Evolutionary conservation across 805 yeast genomes (phyloP).

Genomic region (Kregervanrija fluxuum): DNA sequence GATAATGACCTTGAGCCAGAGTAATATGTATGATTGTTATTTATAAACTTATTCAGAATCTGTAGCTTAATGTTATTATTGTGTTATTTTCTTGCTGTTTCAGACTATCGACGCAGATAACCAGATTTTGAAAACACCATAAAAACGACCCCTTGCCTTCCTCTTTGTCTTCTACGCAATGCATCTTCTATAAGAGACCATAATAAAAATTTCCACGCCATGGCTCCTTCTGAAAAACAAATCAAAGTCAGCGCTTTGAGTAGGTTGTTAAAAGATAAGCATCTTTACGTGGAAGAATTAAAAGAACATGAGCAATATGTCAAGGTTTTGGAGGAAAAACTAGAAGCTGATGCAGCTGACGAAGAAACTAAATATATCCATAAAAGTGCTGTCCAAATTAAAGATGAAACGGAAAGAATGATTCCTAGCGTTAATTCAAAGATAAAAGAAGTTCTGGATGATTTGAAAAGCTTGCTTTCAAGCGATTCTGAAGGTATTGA

Average conservation of each 20-base stretch:
- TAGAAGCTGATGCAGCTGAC: slow-evolving; percentile 10
- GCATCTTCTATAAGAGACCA: too few species aligned
- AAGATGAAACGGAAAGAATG: slow-evolving; percentile 23
- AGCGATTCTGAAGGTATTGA: slow-evolving; percentile 15
- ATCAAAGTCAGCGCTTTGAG: slow-evolving; percentile 65
- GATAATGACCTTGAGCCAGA: neutral
- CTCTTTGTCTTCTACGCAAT: too few species aligned
- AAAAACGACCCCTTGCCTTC: too few species aligned
- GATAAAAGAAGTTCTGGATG: slow-evolving; percentile 14
- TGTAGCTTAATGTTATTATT: too few species aligned
- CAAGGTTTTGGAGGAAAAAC: slow-evolving; percentile 19
- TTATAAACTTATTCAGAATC: too few species aligned
- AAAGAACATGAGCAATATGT: slow-evolving; percentile 14
- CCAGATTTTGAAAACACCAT: too few species aligned
- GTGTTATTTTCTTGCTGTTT: too few species aligned
- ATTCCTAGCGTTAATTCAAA: slow-evolving; percentile 21
- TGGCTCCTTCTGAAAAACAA: slow-evolving; percentile 67
- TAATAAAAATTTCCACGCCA: slow-evolving; percentile 13
- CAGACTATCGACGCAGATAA: too few species aligned
- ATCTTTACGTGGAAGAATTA: slow-evolving; percentile 52
- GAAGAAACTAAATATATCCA: slow-evolving; percentile 22
- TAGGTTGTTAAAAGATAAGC: slow-evolving; percentile 62
- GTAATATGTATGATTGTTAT: too few species aligned
- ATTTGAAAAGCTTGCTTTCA: slow-evolving; percentile 17
- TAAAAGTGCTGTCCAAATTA: slow-evolving; percentile 20